These are phyloP conservation scores for Naematelia encephala DNA, from an alignment of 768 basidiomycete species.

Conservation along the genomic window DNA sequence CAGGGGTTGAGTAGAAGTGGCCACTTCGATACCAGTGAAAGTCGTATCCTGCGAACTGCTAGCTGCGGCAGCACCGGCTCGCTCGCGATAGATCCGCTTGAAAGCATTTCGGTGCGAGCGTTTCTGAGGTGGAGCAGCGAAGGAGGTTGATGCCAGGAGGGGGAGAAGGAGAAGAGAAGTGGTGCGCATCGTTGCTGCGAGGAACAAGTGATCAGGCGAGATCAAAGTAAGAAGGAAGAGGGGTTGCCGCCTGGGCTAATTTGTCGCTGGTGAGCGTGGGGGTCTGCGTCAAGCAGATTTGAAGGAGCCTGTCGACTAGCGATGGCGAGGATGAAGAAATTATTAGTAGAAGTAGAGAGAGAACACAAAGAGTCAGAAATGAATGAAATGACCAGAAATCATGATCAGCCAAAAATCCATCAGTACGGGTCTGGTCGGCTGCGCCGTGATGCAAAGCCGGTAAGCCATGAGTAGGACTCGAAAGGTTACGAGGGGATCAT, in stretches of 20 bases:
- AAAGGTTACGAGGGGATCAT: not conserved
- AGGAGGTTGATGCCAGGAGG: slow-evolving; percentile 22
- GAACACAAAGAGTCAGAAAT: not conserved
- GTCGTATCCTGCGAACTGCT: slow-evolving; percentile 8
- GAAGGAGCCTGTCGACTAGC: slow-evolving; percentile 17
- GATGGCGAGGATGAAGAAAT: slow-evolving; percentile 7
- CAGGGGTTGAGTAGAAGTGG: slow-evolving; percentile 14
- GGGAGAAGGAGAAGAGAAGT: slow-evolving; percentile 31
- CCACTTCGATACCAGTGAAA: slow-evolving; percentile 26
- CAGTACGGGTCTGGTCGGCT: not conserved
- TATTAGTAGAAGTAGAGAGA: not conserved
- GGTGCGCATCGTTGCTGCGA: slow-evolving; percentile 19
- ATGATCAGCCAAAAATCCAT: not conserved
- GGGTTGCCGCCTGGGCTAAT: slow-evolving; percentile 32
- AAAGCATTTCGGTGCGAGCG: slow-evolving; percentile 13
- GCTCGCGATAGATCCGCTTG: slow-evolving; percentile 19
- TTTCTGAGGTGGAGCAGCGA: slow-evolving; percentile 23
- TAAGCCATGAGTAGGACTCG: not conserved
- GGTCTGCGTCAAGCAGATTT: slow-evolving; percentile 2
- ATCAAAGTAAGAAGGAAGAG: slow-evolving; percentile 7
- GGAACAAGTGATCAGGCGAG: not conserved
- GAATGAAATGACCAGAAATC: not conserved
- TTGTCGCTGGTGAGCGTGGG: slow-evolving; percentile 5
- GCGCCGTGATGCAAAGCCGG: not conserved
- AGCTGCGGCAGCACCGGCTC: slow-evolving; percentile 12